Percentiles rank a stretch among this genome's conserved stretches.
Evolutionary conservation across 805 yeast species (phyloP).

Genomic region (Starmerella kuoi): DNA sequence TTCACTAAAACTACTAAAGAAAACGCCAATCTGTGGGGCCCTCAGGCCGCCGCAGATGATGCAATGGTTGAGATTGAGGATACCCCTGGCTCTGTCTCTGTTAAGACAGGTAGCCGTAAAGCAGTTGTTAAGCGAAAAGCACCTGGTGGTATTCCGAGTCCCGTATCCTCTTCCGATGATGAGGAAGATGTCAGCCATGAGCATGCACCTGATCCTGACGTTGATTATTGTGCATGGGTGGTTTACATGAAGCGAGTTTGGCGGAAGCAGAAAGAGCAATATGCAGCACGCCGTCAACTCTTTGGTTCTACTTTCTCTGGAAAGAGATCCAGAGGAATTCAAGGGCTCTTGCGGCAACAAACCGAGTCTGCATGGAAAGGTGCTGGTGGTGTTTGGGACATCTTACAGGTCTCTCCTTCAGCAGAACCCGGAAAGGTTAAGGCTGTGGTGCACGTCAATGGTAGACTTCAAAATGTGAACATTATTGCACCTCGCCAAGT

Average conservation of each 20-base stretch:
- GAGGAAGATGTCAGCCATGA: slow-evolving; percentile 19
- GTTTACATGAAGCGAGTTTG: slow-evolving; percentile 76
- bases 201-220: slow-evolving; percentile 24
- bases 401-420: slow-evolving; percentile 50
- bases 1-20: slow-evolving; percentile 39
- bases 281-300: slow-evolving; percentile 57
- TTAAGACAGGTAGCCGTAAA: slow-evolving; percentile 23
- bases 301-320: slow-evolving; percentile 47
- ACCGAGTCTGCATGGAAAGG: slow-evolving; percentile 55
- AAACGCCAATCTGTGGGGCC: slow-evolving; percentile 11
- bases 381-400: slow-evolving; percentile 65
- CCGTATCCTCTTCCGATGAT: slow-evolving; percentile 11
- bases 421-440: slow-evolving; percentile 58
- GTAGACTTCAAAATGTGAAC: slow-evolving; percentile 58
- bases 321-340: slow-evolving; percentile 39
- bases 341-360: slow-evolving; percentile 58
- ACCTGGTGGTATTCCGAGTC: slow-evolving; percentile 32
- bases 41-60: slow-evolving; percentile 21
- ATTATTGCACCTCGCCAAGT: slow-evolving; percentile 65
- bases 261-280: slow-evolving; percentile 61
- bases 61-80: slow-evolving; percentile 59
- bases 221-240: slow-evolving; percentile 39
- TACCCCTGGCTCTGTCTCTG: slow-evolving; percentile 32
- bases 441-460: slow-evolving; percentile 57
- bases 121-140: slow-evolving; percentile 24